Base-by-base conservation (phyloP, 2,329 filamentous ascomycete genomes). In the Aspergillus amoenus region DNA sequence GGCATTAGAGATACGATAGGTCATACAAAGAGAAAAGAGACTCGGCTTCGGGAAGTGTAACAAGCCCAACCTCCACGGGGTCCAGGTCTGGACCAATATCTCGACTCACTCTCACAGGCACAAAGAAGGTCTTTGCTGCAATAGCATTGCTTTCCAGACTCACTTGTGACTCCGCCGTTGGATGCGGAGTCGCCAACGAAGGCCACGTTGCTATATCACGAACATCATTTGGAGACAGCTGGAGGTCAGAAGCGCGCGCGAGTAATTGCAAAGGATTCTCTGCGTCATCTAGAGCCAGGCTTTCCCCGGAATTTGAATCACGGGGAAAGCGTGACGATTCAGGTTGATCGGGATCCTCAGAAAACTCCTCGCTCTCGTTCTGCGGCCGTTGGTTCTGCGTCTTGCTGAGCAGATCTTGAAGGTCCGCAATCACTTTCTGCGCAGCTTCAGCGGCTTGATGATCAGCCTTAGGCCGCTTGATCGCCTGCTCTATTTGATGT, bases 261-360 rank as follows among this genome's bases (percentile, higher is more conserved):
- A 91, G 83, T 15, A 91, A 76, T 69, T 91, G 88, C 5, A 91
- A 75, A 0, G 88, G 88, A 59, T 91, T 91, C 66, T 91, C 88
- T 3, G 88, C 88, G 68, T 90, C 88, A 63, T 91, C 88, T 24
- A 89, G 76, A 12, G 85, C 81, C 32, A 88, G 79, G 48, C 77
- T 81, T 53, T 85, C 83, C 39, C 81, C 78, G 15, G 68, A 66
- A 32, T 68, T 68, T 12, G 60, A 58, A 34, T 67, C 69, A 7
- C 57, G 64, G 8, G 67, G 64, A 41, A 69, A 63, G 13, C 57
- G 54, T 5, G 63, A 46, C 13, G 62, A 62, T 34, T 63, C 65
- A 8, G 59, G 45, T 37, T 61, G 61, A 13, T 64, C 61, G 12
- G 52, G 50, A n/a, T 73, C 72, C 34, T 77, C 71, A n/a, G 68